Evolutionary conservation across 2,329 filamentous ascomycete genomes (phyloP).

Genomic region (Zarea fungicola): DNA sequence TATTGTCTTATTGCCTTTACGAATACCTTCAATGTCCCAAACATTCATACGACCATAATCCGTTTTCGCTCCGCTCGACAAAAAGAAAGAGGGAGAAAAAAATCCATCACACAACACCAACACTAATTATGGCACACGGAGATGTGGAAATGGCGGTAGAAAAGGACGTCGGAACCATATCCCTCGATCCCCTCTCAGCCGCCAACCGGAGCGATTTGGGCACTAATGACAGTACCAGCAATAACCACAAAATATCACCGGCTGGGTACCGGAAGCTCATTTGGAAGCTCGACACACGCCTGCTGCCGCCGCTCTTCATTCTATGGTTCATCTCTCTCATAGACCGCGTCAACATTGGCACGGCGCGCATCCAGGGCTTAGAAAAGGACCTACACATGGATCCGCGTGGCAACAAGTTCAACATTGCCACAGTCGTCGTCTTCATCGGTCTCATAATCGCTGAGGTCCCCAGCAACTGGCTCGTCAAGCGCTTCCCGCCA

Average conservation of each 20-base stretch:
- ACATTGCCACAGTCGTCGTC: slow-evolving; percentile 30
- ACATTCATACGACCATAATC: neutral
- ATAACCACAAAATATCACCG: too few species aligned
- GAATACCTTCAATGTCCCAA: neutral
- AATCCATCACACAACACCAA: neutral
- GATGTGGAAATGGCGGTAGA: neutral
- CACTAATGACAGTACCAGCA: neutral
- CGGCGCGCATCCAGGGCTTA: slow-evolving; percentile 26
- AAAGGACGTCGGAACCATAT: neutral
- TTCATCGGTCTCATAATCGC: slow-evolving; percentile 22
- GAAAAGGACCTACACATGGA: slow-evolving; percentile 44
- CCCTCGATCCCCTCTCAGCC: slow-evolving; percentile 1
- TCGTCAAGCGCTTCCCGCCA: slow-evolving; percentile 30
- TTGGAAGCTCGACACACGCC: slow-evolving; percentile 13
- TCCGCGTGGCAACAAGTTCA: slow-evolving; percentile 43
- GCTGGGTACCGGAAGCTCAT: slow-evolving; percentile 11
- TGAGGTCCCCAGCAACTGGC: slow-evolving; percentile 30
- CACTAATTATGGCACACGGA: neutral
- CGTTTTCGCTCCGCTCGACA: too few species aligned
- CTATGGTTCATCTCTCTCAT: slow-evolving; percentile 15
- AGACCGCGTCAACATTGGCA: slow-evolving; percentile 20
- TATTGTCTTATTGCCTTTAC: too few species aligned
- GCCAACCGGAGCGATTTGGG: neutral
- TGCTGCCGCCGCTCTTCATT: slow-evolving; percentile 13
- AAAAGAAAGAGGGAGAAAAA: neutral